phyloP scores from a whole-genome alignment of 306 rosid genomes.

The Abrus pulchellus region DNA sequence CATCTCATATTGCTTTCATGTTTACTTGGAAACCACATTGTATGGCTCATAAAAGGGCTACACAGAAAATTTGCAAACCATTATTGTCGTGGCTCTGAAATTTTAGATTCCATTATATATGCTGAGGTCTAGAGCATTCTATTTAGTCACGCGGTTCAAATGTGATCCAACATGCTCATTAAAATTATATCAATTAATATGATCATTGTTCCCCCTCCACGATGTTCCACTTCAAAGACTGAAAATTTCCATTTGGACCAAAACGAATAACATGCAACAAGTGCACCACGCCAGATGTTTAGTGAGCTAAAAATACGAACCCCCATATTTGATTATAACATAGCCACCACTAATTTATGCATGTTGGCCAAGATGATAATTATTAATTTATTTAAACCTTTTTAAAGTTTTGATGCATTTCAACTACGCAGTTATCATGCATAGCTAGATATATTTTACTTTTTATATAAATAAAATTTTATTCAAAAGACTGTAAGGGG shows the following conservation, averaged over 20 bases:
- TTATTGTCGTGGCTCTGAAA: neutral
- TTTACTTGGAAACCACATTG: slow-evolving; percentile 28
- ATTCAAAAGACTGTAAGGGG: no score
- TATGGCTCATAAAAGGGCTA: slow-evolving; percentile 11
- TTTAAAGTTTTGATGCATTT: neutral
- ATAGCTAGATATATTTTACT: no score
- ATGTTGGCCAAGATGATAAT: neutral
- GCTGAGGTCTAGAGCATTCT: neutral
- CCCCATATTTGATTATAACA: no score
- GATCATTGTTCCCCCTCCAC: neutral
- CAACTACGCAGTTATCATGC: neutral
- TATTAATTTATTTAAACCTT: neutral
- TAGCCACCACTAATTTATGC: neutral
- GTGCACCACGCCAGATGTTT: neutral
- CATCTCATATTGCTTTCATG: neutral
- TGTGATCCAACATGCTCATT: neutral
- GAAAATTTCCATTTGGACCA: neutral
- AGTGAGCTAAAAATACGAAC: neutral
- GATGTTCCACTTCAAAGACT: neutral
- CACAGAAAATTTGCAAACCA: neutral
- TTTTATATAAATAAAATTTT: no score
- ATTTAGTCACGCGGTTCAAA: slow-evolving; percentile 14
- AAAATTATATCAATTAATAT: neutral
- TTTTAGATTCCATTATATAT: slow-evolving; percentile 18
- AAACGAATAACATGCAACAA: neutral